Conservation (phyloP, 306 rosid species). For the Sindora glabra region DNA sequence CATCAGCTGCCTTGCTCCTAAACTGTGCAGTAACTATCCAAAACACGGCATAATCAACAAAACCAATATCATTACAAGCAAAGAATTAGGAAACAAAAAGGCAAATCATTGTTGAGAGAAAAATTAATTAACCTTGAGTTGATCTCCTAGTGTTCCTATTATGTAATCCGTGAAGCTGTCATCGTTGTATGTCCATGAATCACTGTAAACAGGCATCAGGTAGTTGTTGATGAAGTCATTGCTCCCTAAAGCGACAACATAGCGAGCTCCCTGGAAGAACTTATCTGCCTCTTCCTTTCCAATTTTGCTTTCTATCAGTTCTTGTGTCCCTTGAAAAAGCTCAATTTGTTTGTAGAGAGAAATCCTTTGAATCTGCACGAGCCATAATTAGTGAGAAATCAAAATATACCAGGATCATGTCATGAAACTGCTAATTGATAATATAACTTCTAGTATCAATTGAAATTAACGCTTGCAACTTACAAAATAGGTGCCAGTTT, state of each 20-base stretch:
- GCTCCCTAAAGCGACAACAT: slow-evolving; percentile 89
- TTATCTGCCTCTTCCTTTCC: slow-evolving; percentile 50
- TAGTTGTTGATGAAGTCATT: slow-evolving; percentile 93
- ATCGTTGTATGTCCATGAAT: slow-evolving; percentile 91
- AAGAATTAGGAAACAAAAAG: too few relatives aligned
- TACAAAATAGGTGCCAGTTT: slow-evolving; percentile 80
- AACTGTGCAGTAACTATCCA: slow-evolving; percentile 54
- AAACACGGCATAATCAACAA: neutral
- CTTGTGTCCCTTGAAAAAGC: slow-evolving; percentile 61
- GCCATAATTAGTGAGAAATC: neutral
- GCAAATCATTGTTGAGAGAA: neutral
- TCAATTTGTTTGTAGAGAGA: slow-evolving; percentile 71
- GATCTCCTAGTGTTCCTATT: slow-evolving; percentile 53
- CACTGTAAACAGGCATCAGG: slow-evolving; percentile 81
- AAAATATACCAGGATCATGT: too few relatives aligned
- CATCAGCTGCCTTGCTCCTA: slow-evolving; percentile 76
- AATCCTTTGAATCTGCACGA: slow-evolving; percentile 66
- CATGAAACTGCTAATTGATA: neutral
- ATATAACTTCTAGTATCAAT: neutral
- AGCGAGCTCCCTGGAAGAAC: slow-evolving; percentile 53
- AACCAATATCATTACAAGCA: too few relatives aligned
- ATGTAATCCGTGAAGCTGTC: slow-evolving; percentile 55
- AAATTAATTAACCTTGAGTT: slow-evolving; percentile 53
- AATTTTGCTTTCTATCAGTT: slow-evolving; percentile 44
- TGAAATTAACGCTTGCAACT: too few relatives aligned